Conservation (phyloP, 225 moss, liverwort and hornwort genomes). For the Polytrichum formosum region DNA sequence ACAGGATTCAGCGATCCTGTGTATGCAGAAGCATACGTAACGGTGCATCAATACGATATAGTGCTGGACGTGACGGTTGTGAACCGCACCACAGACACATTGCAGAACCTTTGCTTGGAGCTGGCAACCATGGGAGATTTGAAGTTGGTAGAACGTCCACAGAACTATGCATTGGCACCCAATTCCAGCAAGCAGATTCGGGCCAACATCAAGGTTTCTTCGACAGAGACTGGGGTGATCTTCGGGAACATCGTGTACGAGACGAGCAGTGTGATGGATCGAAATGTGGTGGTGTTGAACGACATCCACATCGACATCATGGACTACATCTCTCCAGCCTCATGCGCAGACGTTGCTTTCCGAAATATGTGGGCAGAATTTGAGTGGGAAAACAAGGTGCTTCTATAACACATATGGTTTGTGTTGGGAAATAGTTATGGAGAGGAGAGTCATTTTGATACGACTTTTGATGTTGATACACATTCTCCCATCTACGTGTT, state of each 20-base stretch:
- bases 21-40: constrained; percentile 97
- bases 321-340: constrained; percentile 98
- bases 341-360: constrained; percentile 97
- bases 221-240: constrained; percentile 96
- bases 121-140: constrained; percentile 97
- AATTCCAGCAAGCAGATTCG: constrained; percentile 91
- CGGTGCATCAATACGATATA: constrained; percentile 97
- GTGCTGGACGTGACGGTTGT: constrained; percentile 93
- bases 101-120: constrained; percentile 94
- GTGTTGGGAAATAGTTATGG: no score
- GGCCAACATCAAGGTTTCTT: constrained; percentile 97
- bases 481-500: no score
- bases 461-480: no score
- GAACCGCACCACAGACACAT: constrained; percentile 86
- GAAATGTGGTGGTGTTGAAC: constrained; percentile 94
- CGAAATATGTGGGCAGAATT: constrained; percentile 99
- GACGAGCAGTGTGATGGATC: constrained; percentile 88
- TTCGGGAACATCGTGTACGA: constrained; percentile 97
- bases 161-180: constrained; percentile 90
- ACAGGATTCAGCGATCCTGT: constrained; percentile 99
- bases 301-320: constrained; percentile 98
- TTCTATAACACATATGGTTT: not conserved
- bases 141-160: constrained; percentile 95
- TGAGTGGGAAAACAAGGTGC: constrained; percentile 99
- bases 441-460: no score